Evolutionary conservation across 495 filamentous ascomycete genomes (phyloP).

Genomic region (Penicillium canariense): DNA sequence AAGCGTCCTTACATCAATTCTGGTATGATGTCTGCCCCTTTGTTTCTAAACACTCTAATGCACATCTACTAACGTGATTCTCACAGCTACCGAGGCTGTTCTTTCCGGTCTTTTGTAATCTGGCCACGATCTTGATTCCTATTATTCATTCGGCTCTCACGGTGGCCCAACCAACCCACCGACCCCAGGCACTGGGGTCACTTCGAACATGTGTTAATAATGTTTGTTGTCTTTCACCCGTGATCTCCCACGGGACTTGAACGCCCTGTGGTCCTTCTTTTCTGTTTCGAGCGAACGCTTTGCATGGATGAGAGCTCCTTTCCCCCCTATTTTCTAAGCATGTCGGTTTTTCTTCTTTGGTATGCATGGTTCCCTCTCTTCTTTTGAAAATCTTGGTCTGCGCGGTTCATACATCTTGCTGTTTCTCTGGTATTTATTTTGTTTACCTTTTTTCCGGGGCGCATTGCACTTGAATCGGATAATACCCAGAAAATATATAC

Average conservation of each 20-base stretch:
- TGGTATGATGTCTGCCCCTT: conserved; percentile 50
- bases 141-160: background rate
- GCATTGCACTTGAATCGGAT: conserved; percentile 1
- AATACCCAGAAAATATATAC: conserved; percentile 4
- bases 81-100: conserved; percentile 68
- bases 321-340: conserved; percentile 6
- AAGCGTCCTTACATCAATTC: conserved; percentile 90
- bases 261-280: background rate
- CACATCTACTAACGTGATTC: conserved; percentile 33
- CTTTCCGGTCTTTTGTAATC: conserved; percentile 64
- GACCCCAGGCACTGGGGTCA: background rate
- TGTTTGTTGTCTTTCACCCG: background rate
- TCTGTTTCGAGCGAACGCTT: conserved; percentile 18
- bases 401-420: background rate
- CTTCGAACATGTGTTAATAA: conserved; percentile 17
- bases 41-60: conserved; percentile 2
- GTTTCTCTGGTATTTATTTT: background rate
- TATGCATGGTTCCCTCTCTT: background rate
- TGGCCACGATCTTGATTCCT: background rate
- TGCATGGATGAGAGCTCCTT: conserved; percentile 18
- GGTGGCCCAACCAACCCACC: background rate
- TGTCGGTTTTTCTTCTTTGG: background rate
- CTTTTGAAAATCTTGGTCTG: conserved; percentile 7
- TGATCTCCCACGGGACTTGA: background rate
- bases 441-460: background rate